Conservation (phyloP, 2,329 filamentous ascomycete genomes). For the Xylaria sp. region DNA sequence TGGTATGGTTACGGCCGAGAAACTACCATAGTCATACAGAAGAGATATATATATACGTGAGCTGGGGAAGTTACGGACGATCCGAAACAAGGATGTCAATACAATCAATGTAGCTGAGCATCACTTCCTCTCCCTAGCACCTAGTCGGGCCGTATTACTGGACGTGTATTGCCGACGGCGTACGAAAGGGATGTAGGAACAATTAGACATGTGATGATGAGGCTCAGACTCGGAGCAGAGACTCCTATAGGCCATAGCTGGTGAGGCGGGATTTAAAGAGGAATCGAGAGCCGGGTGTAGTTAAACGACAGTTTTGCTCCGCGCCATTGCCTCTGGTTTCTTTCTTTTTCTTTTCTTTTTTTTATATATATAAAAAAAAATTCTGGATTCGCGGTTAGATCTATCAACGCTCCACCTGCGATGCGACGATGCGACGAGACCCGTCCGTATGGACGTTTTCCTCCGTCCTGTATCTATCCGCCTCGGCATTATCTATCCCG, state of each 20-base stretch:
- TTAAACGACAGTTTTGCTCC: neutral
- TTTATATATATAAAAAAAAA: too few relatives aligned
- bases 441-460: too few relatives aligned
- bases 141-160: neutral
- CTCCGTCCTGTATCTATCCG: too few relatives aligned
- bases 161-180: neutral
- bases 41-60: neutral
- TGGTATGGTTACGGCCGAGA: neutral
- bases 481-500: too few relatives aligned
- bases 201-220: constrained; percentile 10
- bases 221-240: constrained; percentile 27
- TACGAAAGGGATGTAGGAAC: neutral
- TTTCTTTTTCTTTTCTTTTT: too few relatives aligned
- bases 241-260: constrained; percentile 17
- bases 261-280: neutral
- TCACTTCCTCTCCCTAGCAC: too few relatives aligned
- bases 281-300: too few relatives aligned
- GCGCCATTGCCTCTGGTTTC: too few relatives aligned
- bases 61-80: neutral
- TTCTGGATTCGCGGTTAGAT: too few relatives aligned
- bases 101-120: neutral
- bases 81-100: neutral
- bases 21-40: neutral
- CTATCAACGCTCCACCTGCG: too few relatives aligned
- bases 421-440: too few relatives aligned